Evolutionary conservation across 2,329 filamentous ascomycete species (phyloP), one percentile per base, ranked within the genome.

Genomic region (Nothomitra cinnamomea): DNA sequence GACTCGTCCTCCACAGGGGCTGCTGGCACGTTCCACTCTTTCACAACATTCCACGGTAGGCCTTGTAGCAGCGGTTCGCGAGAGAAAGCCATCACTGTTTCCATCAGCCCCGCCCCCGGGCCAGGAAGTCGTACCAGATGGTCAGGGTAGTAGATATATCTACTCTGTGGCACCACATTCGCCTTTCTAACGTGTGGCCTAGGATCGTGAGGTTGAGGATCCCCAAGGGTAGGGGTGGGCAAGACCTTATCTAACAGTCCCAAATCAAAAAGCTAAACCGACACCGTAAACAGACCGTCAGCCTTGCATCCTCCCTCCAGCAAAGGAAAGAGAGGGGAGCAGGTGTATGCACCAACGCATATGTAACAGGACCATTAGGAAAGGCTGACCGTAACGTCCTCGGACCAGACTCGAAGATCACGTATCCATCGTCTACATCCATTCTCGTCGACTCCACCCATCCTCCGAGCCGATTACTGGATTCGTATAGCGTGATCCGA

Each of bases 121-220:
- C 68, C 67, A 6, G 80, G 80, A 61, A 85, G 67, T 22, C 73
- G 72, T 53, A 87, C 83, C 28, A 92, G 76, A 61, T 82, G 85
- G 64, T 95, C 85, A 1, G 86, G 86, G 62, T 94, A 94, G 74
- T 92, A 95, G 56, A 96, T 72, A 66, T 82, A 95, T 57, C 88
- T 83, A 63, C 82, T 83, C 53, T 65, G 66, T 8, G 79, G 72
- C 53, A 74, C 72, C 3, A 75, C 72, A 28, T 63, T 64, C 42
- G 10, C 28, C 4, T 10, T 32, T 32, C 28, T 10, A 10, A 4
- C 28, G 4, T 32, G 28, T 32, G 28, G 4, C 10, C 10, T 32
- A 5, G 28, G 5, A 32, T 4, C 28, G 10, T 32, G 28, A 4
- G 28, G 10, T 32, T 32, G 5, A 32, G 28, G 28, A 4, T 68